Conservation (phyloP, 116 monocot genomes). For the Dioscorea cayenensis region DNA sequence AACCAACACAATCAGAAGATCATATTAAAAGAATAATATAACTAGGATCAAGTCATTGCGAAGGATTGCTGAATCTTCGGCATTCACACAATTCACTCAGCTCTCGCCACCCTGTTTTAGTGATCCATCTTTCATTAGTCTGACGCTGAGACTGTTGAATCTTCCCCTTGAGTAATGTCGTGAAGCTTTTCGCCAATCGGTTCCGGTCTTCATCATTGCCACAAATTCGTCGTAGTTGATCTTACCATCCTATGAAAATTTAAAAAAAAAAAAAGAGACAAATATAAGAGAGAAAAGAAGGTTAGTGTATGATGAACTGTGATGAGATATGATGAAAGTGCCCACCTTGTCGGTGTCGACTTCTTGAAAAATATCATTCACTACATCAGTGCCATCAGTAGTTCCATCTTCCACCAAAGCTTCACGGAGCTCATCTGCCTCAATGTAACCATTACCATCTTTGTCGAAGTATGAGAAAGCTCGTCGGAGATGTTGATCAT, state of each 20-base stretch:
- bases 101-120: conserved; percentile 32
- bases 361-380: conserved; percentile 89
- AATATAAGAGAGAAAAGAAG: not conserved
- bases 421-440: conserved; percentile 75
- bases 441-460: conserved; percentile 82
- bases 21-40: too few relatives aligned
- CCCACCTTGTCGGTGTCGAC: conserved; percentile 92
- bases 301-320: not conserved
- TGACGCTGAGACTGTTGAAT: conserved; percentile 73
- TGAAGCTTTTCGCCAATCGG: conserved; percentile 81
- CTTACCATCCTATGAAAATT: conserved; percentile 43
- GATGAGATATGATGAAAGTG: not conserved
- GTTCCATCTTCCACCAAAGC: conserved; percentile 81
- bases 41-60: too few relatives aligned
- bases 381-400: conserved; percentile 56
- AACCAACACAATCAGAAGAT: too few relatives aligned
- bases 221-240: conserved; percentile 77
- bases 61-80: too few relatives aligned
- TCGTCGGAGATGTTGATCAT: conserved; percentile 74
- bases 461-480: conserved; percentile 90
- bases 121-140: conserved; percentile 69
- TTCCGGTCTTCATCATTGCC: conserved; percentile 84
- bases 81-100: not conserved
- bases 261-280: too few relatives aligned
- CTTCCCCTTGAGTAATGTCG: conserved; percentile 74